phyloP scores from a whole-genome alignment of 805 yeast genomes.

The Candida michaelii region DNA sequence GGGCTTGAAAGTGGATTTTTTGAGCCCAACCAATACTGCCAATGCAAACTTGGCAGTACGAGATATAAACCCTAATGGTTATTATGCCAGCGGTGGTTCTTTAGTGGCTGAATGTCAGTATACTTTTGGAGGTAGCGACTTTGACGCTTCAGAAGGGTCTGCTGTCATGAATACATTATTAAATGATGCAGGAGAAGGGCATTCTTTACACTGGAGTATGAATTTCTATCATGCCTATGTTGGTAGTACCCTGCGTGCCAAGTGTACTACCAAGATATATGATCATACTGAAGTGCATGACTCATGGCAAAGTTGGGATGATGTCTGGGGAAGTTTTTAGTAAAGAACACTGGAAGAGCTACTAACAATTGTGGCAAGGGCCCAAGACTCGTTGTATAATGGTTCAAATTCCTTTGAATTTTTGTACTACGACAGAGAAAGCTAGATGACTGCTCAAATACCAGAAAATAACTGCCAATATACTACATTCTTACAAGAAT shows the following conservation, averaged over 20 bases:
- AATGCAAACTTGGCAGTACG: neutral
- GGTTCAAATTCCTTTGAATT: too few species aligned
- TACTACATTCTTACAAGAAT: too few species aligned
- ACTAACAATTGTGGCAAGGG: too few species aligned
- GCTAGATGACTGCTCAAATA: too few species aligned
- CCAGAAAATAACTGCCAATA: too few species aligned
- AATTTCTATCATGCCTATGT: slow-evolving; percentile 1
- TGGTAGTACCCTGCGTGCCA: neutral
- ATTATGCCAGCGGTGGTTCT: slow-evolving; percentile 3
- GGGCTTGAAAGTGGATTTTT: slow-evolving; percentile 2
- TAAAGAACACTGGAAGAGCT: neutral
- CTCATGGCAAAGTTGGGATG: slow-evolving; percentile 3
- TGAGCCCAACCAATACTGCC: neutral
- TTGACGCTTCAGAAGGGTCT: neutral
- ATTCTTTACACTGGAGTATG: slow-evolving; percentile 3
- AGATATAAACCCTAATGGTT: slow-evolving; percentile 4
- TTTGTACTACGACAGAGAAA: too few species aligned
- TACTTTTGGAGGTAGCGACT: neutral
- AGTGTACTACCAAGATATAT: slow-evolving; percentile 5
- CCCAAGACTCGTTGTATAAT: too few species aligned
- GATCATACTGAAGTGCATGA: slow-evolving; percentile 4
- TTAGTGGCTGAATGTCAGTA: slow-evolving; percentile 4
- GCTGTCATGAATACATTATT: slow-evolving; percentile 1
- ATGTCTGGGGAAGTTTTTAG: slow-evolving; percentile 5
- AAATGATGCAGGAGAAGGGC: slow-evolving; percentile 3